Base-by-base conservation (phyloP, 2,329 filamentous ascomycete genomes). In the Alternaria ventricosa region DNA sequence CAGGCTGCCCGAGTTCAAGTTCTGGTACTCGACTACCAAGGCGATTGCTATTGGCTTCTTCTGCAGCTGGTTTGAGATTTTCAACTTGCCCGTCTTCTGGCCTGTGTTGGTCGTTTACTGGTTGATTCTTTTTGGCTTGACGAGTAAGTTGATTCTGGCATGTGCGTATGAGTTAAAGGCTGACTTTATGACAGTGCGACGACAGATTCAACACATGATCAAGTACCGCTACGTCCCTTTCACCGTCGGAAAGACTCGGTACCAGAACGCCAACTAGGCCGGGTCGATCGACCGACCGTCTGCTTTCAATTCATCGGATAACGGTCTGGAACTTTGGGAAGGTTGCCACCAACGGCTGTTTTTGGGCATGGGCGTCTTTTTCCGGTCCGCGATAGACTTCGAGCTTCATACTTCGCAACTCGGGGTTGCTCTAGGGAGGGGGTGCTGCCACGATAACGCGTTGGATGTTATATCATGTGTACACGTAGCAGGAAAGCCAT, bases 201-300 rank as follows among this genome's bases (percentile, higher is more conserved):
- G 96, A 86, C 96, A 99, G 84, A 99, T 99, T 74, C 96, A 99
- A 85, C 96, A 98, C 84, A 99, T 99, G 96, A 95, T 99, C 87
- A 99, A 98, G 86, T 99, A 98, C 86, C 93, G 95, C 83, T 99
- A 97, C 79, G 94, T 97, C 28, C 94, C 94, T 44, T 97, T 97
- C 84, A 90, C 92, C 44, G 89, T 97, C 70, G 94, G 94, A 82
- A 97, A 97, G 88, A 79, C 77, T 61, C 74, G 77, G 20, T 80
- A 79, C 71, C 69, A 75, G 18, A 72, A 68, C 54, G 69, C 73
- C 49, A 75, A 72, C 70, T 78, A 57, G 20, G n/a, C 33, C 30
- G 18, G 36, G 2, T 41, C 8, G 15, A 12, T 28, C 15, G 33
- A 11, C n/a, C 13, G 33, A 50, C 10, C 44, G 12, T 49, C 55